phyloP scores from a whole-genome alignment of 306 rosid genomes.

The Casuarina equisetifolia region DNA sequence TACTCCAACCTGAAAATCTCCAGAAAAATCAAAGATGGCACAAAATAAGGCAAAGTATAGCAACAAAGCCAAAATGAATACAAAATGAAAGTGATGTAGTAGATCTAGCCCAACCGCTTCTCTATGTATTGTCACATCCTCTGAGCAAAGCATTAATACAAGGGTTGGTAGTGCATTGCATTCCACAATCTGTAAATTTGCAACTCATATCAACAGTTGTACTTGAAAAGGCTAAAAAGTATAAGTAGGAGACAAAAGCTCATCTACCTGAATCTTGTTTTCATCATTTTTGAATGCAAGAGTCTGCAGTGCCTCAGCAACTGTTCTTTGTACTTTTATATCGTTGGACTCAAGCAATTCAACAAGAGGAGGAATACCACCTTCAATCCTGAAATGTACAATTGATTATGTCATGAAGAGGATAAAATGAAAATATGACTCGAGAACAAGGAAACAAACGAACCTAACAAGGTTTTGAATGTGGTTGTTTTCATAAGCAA shows the following conservation, averaged over 20 bases:
- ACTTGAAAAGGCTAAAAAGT: not conserved
- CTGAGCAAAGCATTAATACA: conserved; percentile 62
- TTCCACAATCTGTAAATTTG: conserved; percentile 58
- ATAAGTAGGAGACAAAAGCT: not conserved
- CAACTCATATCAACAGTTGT: conserved; percentile 26
- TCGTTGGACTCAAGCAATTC: conserved; percentile 56
- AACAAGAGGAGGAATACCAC: conserved; percentile 74
- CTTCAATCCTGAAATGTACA: conserved; percentile 53
- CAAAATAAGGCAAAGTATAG: not conserved
- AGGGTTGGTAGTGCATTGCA: conserved; percentile 67
- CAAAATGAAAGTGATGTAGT: not conserved
- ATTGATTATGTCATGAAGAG: not conserved
- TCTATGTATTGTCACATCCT: conserved; percentile 48
- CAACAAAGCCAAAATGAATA: not conserved
- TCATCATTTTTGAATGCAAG: conserved; percentile 63
- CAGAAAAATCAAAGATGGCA: conserved; percentile 15
- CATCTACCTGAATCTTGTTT: conserved; percentile 58
- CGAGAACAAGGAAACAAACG: not conserved
- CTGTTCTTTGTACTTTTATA: conserved; percentile 59
- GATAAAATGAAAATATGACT: not conserved
- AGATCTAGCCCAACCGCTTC: conserved; percentile 57
- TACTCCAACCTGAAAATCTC: conserved; percentile 58
- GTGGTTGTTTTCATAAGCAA: conserved; percentile 58
- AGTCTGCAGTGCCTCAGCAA: conserved; percentile 67
- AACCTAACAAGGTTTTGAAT: conserved; percentile 62